Evolutionary conservation across 1,139 yeast species (phyloP).

Genomic region (Kazachstania sp.): DNA sequence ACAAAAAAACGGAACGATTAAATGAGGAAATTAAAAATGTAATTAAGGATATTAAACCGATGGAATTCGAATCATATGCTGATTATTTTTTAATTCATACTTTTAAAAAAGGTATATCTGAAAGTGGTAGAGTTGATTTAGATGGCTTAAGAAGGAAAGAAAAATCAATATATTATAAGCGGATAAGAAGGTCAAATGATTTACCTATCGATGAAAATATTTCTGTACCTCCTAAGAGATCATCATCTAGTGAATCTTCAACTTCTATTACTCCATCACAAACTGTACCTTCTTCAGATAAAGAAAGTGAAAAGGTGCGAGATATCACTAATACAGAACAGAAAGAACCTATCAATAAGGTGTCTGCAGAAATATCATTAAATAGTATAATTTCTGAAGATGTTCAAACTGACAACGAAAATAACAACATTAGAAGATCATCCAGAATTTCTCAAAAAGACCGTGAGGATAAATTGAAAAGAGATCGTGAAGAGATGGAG

Average conservation of each 20-base stretch:
- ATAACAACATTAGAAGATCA: constrained; percentile 19
- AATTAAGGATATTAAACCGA: constrained; percentile 15
- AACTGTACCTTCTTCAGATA: not conserved
- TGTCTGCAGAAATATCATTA: constrained; percentile 6
- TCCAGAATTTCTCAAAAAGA: constrained; percentile 18
- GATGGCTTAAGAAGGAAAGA: constrained; percentile 23
- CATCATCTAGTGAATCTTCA: not conserved
- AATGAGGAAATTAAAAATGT: constrained; percentile 14
- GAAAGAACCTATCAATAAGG: constrained; percentile 1
- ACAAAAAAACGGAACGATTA: constrained; percentile 10
- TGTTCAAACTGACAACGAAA: not conserved
- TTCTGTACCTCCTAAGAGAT: not conserved
- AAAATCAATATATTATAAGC: constrained; percentile 23
- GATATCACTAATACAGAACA: not conserved
- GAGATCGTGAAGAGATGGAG: constrained; percentile 10
- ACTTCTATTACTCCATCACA: not conserved
- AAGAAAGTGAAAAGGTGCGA: not conserved
- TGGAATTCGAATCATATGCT: constrained; percentile 30
- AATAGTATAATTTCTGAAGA: constrained; percentile 6
- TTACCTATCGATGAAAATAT: constrained; percentile 1
- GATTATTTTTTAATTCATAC: constrained; percentile 25
- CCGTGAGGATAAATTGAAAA: constrained; percentile 4
- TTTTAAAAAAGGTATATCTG: constrained; percentile 28
- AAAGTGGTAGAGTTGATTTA: constrained; percentile 28
- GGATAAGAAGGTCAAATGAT: constrained; percentile 11